phyloP scores from a whole-genome alignment of 495 filamentous ascomycete species.

The Penicillium silybi region DNA sequence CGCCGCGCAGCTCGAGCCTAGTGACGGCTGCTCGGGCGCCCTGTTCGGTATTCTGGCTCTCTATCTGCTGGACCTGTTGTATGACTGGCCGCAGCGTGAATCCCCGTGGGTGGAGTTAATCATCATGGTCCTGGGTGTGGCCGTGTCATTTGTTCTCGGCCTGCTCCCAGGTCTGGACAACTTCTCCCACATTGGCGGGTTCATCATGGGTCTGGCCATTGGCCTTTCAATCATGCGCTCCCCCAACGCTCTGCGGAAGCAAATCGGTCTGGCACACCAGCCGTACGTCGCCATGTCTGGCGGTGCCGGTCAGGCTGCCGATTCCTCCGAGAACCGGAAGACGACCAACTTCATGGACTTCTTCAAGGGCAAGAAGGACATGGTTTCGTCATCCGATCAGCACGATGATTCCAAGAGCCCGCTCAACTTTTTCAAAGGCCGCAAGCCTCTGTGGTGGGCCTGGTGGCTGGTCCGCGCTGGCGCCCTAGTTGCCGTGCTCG shows the following conservation, averaged over 20 bases:
- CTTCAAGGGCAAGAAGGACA: conserved; percentile 37
- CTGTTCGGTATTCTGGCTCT: conserved; percentile 92
- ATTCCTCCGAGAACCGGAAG: conserved; percentile 20
- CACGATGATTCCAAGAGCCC: conserved; percentile 54
- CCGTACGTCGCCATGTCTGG: conserved; percentile 61
- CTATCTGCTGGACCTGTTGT: conserved; percentile 81
- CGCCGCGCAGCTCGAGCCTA: conserved; percentile 71
- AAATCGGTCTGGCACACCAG: conserved; percentile 63
- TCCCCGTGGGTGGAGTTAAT: conserved; percentile 74
- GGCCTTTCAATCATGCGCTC: conserved; percentile 86
- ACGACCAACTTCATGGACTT: conserved; percentile 29
- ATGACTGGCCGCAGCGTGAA: conserved; percentile 76
- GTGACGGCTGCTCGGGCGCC: conserved; percentile 81
- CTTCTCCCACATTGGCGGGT: conserved; percentile 95
- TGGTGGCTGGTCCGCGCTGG: conserved; percentile 91
- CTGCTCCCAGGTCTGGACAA: conserved; percentile 93
- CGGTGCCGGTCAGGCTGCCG: conserved; percentile 21
- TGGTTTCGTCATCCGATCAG: conserved; percentile 8
- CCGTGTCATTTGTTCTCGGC: conserved; percentile 87
- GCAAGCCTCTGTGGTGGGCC: conserved; percentile 91
- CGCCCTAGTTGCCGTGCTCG: conserved; percentile 70
- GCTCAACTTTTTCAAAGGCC: conserved; percentile 80
- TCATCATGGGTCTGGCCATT: conserved; percentile 84
- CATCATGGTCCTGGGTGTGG: conserved; percentile 79
- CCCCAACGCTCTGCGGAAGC: conserved; percentile 70